A percentile compares a stretch with the other conserved stretches of the same genome.
Conservation (phyloP, 2,329 filamentous ascomycete genomes). For the Penicillium sp. region DNA sequence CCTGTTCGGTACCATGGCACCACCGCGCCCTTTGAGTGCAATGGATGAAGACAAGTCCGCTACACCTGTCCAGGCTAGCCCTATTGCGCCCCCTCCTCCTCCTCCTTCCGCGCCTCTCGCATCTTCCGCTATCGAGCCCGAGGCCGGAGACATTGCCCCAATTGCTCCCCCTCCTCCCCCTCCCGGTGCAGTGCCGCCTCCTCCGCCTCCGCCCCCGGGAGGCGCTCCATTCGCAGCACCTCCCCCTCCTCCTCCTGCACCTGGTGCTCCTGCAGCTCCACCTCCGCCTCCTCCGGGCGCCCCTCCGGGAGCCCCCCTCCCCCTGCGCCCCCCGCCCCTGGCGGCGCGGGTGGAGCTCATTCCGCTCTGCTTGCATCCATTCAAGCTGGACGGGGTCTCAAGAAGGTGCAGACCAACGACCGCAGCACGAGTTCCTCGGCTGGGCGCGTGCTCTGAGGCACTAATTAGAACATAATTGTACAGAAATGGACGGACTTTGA, state of each 20-base stretch:
- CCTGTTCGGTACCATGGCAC: slow-evolving; percentile 94
- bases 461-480: slow-evolving; percentile 20
- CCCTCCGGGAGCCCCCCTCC: slow-evolving; percentile 39
- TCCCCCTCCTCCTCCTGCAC: slow-evolving; percentile 33
- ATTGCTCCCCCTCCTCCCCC: slow-evolving; percentile 25
- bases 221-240: slow-evolving; percentile 48
- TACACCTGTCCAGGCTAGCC: slow-evolving; percentile 44
- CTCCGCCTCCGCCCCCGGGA: slow-evolving; percentile 36
- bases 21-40: slow-evolving; percentile 81
- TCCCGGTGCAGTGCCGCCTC: slow-evolving; percentile 28
- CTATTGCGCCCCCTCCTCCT: slow-evolving; percentile 44
- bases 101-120: slow-evolving; percentile 48
- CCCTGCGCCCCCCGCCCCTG: slow-evolving; percentile 22
- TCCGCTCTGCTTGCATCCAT: slow-evolving; percentile 77
- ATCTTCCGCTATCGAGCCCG: slow-evolving; percentile 24
- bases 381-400: slow-evolving; percentile 71
- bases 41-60: slow-evolving; percentile 60
- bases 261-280: slow-evolving; percentile 32
- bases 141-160: not conserved
- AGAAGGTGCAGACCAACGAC: slow-evolving; percentile 88
- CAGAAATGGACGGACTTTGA: slow-evolving; percentile 5
- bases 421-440: slow-evolving; percentile 69
- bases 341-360: slow-evolving; percentile 48
- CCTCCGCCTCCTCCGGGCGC: slow-evolving; percentile 43
- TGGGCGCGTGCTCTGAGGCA: slow-evolving; percentile 64